Evolutionary conservation across 2,329 filamentous ascomycete species (phyloP).

Genomic region (Pseudocercospora eumusae): DNA sequence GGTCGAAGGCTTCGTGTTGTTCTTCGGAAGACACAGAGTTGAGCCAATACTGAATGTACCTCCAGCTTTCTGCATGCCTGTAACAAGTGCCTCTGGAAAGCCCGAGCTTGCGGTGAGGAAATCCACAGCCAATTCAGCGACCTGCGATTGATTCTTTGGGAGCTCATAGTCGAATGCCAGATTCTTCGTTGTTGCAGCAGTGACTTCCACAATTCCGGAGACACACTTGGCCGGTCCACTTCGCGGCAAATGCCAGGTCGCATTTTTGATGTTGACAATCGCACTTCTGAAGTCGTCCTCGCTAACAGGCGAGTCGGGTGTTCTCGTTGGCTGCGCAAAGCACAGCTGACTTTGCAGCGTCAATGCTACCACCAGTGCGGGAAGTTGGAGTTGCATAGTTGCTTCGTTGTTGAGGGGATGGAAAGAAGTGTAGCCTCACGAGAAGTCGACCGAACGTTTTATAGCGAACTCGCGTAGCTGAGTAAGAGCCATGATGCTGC

Average conservation of each 20-base stretch:
- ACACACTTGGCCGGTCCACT: slow-evolving; percentile 3
- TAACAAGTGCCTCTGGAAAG: background rate
- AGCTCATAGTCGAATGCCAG: background rate
- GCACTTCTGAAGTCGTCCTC: background rate
- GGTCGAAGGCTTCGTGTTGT: background rate
- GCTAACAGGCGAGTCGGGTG: background rate
- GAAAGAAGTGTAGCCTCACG: background rate
- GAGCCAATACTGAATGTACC: background rate
- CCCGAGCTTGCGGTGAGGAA: background rate
- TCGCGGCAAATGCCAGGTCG: background rate
- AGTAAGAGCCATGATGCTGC: background rate
- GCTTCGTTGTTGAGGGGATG: background rate
- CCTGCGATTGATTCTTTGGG: slow-evolving; percentile 29
- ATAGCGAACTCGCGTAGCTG: background rate
- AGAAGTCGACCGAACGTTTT: background rate
- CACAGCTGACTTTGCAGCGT: background rate
- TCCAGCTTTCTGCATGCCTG: background rate
- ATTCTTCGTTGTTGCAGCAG: background rate
- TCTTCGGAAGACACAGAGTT: background rate
- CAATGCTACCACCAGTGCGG: background rate
- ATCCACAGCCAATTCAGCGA: slow-evolving; percentile 29
- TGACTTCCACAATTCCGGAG: background rate
- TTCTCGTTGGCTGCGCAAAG: background rate
- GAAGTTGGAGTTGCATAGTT: background rate
- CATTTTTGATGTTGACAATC: background rate